Evolutionary conservation across 1,139 yeast species (phyloP).

Genomic region (Nadsonia commutata): DNA sequence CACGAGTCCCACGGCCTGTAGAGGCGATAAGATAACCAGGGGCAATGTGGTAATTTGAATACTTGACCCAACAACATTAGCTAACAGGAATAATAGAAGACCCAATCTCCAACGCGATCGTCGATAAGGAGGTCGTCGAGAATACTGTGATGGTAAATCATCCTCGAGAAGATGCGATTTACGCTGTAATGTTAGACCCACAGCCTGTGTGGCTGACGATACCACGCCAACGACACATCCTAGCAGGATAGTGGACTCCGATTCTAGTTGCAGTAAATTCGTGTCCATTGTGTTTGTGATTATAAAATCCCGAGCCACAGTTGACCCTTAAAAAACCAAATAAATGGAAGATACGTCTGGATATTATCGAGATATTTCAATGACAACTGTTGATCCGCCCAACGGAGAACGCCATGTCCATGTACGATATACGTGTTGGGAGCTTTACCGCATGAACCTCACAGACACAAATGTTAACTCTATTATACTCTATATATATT

Average conservation of each 20-base stretch:
- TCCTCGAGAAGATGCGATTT: conserved; percentile 42
- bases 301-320: too few species aligned
- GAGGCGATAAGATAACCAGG: conserved; percentile 60
- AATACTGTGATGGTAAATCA: conserved; percentile 6
- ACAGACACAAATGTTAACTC: too few species aligned
- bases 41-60: conserved; percentile 80
- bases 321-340: too few species aligned
- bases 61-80: conserved; percentile 69
- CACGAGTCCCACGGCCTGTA: conserved; percentile 81
- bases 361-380: too few species aligned
- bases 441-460: too few species aligned
- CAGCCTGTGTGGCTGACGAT: conserved; percentile 69
- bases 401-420: too few species aligned
- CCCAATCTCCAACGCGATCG: conserved; percentile 69
- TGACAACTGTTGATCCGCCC: too few species aligned
- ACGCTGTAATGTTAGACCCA: conserved; percentile 74
- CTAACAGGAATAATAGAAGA: conserved; percentile 48
- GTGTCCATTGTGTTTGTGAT: too few species aligned
- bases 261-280: too few species aligned
- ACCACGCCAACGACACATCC: conserved; percentile 68
- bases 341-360: too few species aligned
- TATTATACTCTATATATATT: too few species aligned
- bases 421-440: too few species aligned
- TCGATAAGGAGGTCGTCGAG: conserved; percentile 25
- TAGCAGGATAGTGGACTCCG: conserved; percentile 11